Evolutionary conservation across 2,329 filamentous ascomycete species (phyloP).

Genomic region (Diaporthe longicolla): DNA sequence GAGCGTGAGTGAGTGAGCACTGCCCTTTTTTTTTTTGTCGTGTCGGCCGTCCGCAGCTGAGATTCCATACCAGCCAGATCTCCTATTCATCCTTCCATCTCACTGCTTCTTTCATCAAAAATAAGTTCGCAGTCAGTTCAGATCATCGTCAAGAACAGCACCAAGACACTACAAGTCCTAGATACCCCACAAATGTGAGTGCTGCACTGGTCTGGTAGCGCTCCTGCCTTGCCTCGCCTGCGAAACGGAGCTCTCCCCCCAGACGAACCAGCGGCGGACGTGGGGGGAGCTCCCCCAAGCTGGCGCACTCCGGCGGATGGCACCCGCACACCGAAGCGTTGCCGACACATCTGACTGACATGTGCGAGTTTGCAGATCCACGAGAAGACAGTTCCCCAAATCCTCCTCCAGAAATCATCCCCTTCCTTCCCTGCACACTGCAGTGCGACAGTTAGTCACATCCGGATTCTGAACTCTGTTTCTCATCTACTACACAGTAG

Average conservation of each 20-base stretch:
- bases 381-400: constrained; percentile 5
- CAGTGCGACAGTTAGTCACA: constrained; percentile 12
- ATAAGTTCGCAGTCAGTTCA: neutral
- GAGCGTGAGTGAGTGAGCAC: neutral
- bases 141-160: neutral
- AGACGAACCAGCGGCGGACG: constrained; percentile 29
- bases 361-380: constrained; percentile 32
- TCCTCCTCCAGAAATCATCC: neutral
- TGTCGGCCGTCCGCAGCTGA: constrained; percentile 17
- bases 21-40: neutral
- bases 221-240: neutral
- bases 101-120: neutral
- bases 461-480: neutral
- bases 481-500: neutral
- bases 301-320: constrained; percentile 34
- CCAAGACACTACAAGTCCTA: neutral
- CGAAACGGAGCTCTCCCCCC: constrained; percentile 16
- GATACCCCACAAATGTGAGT: constrained; percentile 25
- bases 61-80: constrained; percentile 23
- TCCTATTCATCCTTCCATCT: constrained; percentile 12
- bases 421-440: constrained; percentile 11
- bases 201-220: neutral
- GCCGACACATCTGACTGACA: constrained; percentile 37
- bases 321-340: constrained; percentile 38
- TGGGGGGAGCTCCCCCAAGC: constrained; percentile 32